Evolutionary conservation across 805 yeast species (phyloP), one percentile per base, ranked within the genome.

Genomic region (Ogataea chonburiensis): DNA sequence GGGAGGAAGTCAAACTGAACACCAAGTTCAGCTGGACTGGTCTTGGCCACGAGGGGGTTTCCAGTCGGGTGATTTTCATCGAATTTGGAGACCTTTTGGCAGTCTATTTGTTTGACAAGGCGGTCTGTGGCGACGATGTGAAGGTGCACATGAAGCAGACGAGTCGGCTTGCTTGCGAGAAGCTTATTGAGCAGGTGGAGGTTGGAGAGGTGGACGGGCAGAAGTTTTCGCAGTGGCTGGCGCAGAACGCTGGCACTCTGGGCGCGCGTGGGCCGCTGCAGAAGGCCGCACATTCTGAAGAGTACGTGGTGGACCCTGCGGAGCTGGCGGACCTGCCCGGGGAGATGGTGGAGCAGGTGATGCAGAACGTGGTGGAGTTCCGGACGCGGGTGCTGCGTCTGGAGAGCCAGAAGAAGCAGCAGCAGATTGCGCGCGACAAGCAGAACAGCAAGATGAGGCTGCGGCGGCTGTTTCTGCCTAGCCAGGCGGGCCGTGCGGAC

Each of bases 311-410:
- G 20, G 82, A 80, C 50, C 65, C 68, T n/a, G 60, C 63, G 29
- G 85, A 79, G 47, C 53, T 80, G 36, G 60, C 67, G 10, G 85
- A 76, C 45, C 71, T 79, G 4, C 84, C 86, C 2, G 56, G 60
- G 16, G 71, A 72, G 17, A 61, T 74, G 64, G 55, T 71, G 28
- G 79, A 76, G 14, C 62, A 60, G n/a, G 72, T 79, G 23, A 70
- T 66, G 13, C 66, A 67, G 37, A 77, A 74, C 39, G 70, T 80
- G 38, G 64, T 77, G 39, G 72, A 69, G 42, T 80, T 80, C 51
- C 58, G 86, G 49, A 61, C 77, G 15, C 69, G 68, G 27, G 80
- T 79, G 17, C 50, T 77, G 34, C 68, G 68, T 25, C 57, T 73
- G 17, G 85, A 79, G 38, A 64, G 67, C 35, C 66, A 66, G 30